phyloP scores from a whole-genome alignment of 495 filamentous ascomycete genomes.

The Aspergillus coremiiformis region DNA sequence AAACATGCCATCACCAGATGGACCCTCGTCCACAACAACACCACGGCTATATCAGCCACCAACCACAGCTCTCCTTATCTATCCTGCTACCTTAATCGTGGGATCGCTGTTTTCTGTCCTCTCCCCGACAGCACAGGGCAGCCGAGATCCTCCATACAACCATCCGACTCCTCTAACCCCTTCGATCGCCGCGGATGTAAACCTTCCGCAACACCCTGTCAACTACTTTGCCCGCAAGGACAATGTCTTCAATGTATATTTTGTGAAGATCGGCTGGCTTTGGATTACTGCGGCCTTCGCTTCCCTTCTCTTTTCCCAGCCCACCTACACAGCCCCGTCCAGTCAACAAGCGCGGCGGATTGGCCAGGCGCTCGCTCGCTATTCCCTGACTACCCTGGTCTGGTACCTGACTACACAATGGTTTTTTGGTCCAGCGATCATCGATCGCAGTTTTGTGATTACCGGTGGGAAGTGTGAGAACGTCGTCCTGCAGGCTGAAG shows the following conservation, averaged over 20 bases:
- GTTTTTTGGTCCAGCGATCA: conserved; percentile 87
- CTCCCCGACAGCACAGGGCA: conserved; percentile 55
- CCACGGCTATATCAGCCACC: conserved; percentile 10
- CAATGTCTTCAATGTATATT: conserved; percentile 83
- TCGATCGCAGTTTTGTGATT: conserved; percentile 74
- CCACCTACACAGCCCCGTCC: conserved; percentile 33
- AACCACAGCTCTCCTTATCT: conserved; percentile 47
- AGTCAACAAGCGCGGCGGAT: conserved; percentile 18
- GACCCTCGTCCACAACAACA: conserved; percentile 3
- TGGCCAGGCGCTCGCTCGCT: conserved; percentile 53
- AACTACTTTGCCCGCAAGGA: conserved; percentile 89
- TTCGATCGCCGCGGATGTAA: conserved; percentile 38
- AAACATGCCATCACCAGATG: conserved; percentile 13
- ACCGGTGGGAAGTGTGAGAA: conserved; percentile 75
- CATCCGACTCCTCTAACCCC: conserved; percentile 56
- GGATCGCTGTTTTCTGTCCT: conserved; percentile 75
- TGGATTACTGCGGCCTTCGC: conserved; percentile 73
- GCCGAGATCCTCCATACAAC: conserved; percentile 27
- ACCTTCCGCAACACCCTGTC: conserved; percentile 31
- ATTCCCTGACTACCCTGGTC: conserved; percentile 59
- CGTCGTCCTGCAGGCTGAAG: conserved; percentile 19
- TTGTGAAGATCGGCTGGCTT: conserved; percentile 92
- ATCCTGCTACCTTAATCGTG: conserved; percentile 67
- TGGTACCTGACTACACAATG: conserved; percentile 87
- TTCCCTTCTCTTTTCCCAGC: conserved; percentile 53